Conservation (phyloP, 495 filamentous ascomycete species). For the Glonium stellatum region DNA sequence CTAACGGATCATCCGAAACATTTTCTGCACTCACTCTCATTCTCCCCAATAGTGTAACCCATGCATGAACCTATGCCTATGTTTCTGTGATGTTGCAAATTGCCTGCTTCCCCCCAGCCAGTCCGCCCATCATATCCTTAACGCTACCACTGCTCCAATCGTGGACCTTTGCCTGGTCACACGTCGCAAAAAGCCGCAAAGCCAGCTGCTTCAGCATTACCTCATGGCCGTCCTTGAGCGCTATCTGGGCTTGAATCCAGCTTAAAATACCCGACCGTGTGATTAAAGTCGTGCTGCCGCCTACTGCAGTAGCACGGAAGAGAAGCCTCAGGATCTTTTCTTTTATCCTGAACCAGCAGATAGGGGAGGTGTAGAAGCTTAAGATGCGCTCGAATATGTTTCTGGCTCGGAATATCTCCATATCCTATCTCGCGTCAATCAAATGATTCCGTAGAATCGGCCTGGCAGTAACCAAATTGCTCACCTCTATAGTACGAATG, state of each 20-base stretch:
- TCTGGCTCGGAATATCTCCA: constrained; percentile 74
- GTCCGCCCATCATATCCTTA: constrained; percentile 4
- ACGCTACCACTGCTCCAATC: constrained; percentile 52
- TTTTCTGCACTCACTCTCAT: no score
- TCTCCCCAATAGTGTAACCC: no score
- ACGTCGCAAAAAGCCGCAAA: constrained; percentile 58
- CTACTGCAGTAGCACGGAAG: constrained; percentile 64
- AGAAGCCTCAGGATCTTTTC: constrained; percentile 66
- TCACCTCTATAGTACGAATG: constrained; percentile 51
- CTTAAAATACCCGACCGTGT: constrained; percentile 74
- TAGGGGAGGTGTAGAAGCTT: constrained; percentile 60
- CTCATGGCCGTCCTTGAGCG: constrained; percentile 40
- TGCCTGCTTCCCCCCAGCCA: not conserved
- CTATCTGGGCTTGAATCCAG: constrained; percentile 63
- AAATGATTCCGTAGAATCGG: not conserved
- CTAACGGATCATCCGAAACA: no score
- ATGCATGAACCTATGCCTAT: no score
- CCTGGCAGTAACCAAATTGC: constrained; percentile 5
- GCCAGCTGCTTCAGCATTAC: constrained; percentile 56
- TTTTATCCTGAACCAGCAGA: constrained; percentile 50
- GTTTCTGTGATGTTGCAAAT: not conserved
- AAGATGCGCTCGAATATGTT: constrained; percentile 75
- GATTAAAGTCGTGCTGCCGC: constrained; percentile 76
- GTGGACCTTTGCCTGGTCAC: constrained; percentile 58
- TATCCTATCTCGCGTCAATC: constrained; percentile 47